Evolutionary conservation across 1,284 basidiomycete species (phyloP), one percentile per base, ranked within the genome.

Genomic region (Hemileia vastatrix): DNA sequence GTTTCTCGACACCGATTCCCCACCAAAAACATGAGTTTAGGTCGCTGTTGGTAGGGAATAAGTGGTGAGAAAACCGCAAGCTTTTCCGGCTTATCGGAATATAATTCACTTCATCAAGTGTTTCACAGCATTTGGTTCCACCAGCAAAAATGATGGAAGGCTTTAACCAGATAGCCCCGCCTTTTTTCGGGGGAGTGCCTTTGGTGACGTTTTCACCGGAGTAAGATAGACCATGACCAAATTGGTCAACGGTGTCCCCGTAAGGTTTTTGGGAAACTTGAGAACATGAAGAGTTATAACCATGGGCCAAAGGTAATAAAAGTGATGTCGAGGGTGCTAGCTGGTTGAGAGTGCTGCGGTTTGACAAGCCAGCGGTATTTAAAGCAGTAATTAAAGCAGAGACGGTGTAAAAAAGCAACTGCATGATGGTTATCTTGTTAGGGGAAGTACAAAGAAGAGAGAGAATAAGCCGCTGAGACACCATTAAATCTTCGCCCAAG

Each of bases 91-190:
- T n/a, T n/a, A n/a, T n/a, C n/a, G n/a, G n/a, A n/a, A n/a, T n/a
- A n/a, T n/a, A 36, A 49, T 36, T 51, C 11, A 54, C 59, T 15
- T 61, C 21, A 19, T 40, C 19, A 36, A 61, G 23, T n/a, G 27
- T 45, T 15, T 61, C 21, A 15, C 59, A 61, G 49, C 59, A 61
- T 21, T 23, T 45, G 2, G 51, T 33, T 49, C 59, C 52, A 19
- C 54, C 44, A n/a, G 59, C 27, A 4, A 61, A 31, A n/a, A 13
- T 8, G 24, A 61, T 61, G 1, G 51, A 27, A 23, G 59, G 59
- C 44, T 40, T 18, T 18, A 15, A 24, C 59, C 59, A 61, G 11
- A 61, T 44, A 33, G 50, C 31, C 18, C 51, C 19, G 11, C 59
- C 44, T 15, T 27, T 13, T 15, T 32, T 9, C 15, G 6, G 15